A percentile compares a stretch with the other conserved stretches of the same genome.
Conservation (phyloP, 495 filamentous ascomycete species). For the Tetracladium setigerum region DNA sequence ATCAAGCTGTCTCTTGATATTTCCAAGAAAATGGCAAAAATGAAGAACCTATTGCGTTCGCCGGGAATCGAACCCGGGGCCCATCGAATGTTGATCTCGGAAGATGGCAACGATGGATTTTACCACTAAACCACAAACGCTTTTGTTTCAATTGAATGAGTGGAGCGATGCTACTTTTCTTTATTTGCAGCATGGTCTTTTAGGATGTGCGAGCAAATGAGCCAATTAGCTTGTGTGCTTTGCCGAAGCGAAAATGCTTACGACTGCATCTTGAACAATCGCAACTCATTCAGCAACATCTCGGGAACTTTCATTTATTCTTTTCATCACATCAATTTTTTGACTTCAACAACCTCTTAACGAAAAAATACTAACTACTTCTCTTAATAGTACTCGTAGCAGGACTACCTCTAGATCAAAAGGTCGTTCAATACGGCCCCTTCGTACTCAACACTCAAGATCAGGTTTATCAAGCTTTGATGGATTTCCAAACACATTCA, state of each 20-base stretch:
- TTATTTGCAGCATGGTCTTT: too few relatives aligned
- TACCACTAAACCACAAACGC: conserved; percentile 20
- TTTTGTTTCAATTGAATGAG: background rate
- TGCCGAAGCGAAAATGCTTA: too few relatives aligned
- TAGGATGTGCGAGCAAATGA: too few relatives aligned
- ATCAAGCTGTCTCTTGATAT: background rate
- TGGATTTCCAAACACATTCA: conserved; percentile 72
- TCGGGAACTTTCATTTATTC: background rate
- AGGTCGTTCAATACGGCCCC: conserved; percentile 91
- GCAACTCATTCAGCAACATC: too few relatives aligned
- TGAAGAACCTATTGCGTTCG: conserved; percentile 7
- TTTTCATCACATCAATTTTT: background rate
- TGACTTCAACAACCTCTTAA: conserved; percentile 2
- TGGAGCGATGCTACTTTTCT: too few relatives aligned
- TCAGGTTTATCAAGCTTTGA: conserved; percentile 83
- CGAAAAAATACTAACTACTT: conserved; percentile 2
- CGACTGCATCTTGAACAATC: too few relatives aligned
- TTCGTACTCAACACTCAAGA: conserved; percentile 83
- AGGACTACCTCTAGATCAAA: conserved; percentile 81
- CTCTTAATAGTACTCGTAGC: conserved; percentile 57
- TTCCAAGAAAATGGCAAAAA: conserved; percentile 4
- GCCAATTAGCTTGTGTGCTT: too few relatives aligned
- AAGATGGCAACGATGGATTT: conserved; percentile 21
- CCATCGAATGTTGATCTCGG: conserved; percentile 9
- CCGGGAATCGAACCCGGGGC: conserved; percentile 23